phyloP scores from a whole-genome alignment of 140 eudicot species.

The Bidens hawaiensis region DNA sequence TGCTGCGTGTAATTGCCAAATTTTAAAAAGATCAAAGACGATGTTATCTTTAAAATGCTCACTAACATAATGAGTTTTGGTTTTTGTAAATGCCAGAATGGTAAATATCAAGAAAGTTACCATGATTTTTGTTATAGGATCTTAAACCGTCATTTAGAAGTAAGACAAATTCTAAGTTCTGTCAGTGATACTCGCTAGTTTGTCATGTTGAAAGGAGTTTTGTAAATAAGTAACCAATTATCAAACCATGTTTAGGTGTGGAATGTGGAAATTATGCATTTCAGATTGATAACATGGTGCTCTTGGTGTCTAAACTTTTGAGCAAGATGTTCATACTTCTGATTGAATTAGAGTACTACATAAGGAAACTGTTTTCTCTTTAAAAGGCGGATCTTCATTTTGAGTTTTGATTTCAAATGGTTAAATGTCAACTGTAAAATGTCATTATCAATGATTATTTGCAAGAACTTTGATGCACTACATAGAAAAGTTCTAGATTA shows the following conservation, averaged over 20 bases:
- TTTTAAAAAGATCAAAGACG: neutral
- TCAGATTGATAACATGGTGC: neutral
- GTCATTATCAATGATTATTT: neutral
- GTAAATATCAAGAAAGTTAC: neutral
- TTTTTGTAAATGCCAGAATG: neutral
- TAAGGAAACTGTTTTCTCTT: conserved; percentile 4
- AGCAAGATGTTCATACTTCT: conserved; percentile 8
- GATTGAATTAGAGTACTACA: conserved; percentile 1
- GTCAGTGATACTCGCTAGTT: neutral
- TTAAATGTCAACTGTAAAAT: neutral
- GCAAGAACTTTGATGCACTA: neutral
- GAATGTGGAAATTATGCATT: too few species aligned
- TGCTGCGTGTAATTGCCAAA: neutral
- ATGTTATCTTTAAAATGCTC: neutral
- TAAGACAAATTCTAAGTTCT: neutral
- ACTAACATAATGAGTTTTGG: neutral
- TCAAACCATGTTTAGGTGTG: neutral
- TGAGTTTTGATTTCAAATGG: conserved; percentile 5
- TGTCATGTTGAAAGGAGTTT: conserved; percentile 4
- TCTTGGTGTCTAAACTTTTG: conserved; percentile 3
- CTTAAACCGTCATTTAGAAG: conserved; percentile 4
- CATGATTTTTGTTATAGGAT: neutral
- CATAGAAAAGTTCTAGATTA: too few species aligned
- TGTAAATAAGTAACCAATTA: neutral
- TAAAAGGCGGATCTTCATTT: neutral